Conservation (phyloP, 352 stramenopile species). For the Phytopythium ostracodes region DNA sequence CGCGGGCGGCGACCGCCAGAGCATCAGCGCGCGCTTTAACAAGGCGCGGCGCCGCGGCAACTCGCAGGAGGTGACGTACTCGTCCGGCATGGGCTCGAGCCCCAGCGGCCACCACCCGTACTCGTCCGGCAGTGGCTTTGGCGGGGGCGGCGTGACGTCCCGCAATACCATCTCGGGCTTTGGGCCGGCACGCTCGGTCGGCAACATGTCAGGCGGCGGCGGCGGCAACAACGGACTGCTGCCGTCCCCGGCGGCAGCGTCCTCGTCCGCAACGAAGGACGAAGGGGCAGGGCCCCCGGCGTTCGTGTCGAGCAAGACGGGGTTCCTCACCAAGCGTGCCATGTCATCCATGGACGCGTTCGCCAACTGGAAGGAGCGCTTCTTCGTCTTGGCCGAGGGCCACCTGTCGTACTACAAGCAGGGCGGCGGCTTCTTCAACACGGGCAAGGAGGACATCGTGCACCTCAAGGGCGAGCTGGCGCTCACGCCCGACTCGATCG, state of each 20-base stretch:
- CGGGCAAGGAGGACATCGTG: constrained; percentile 81
- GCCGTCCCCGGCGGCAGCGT: constrained; percentile 16
- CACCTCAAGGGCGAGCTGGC: constrained; percentile 82
- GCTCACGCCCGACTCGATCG: constrained; percentile 73
- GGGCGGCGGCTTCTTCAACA: constrained; percentile 82
- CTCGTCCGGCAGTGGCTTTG: constrained; percentile 29
- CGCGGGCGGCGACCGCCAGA: constrained; percentile 27
- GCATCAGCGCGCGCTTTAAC: constrained; percentile 65
- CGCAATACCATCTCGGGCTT: constrained; percentile 60
- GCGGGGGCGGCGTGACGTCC: constrained; percentile 11
- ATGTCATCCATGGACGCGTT: constrained; percentile 88
- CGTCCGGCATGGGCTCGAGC: constrained; percentile 13
- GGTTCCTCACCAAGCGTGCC: constrained; percentile 80
- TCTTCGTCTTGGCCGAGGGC: constrained; percentile 82
- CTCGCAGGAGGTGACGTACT: constrained; percentile 33
- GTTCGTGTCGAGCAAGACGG: constrained; percentile 81
- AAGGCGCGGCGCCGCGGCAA: constrained; percentile 66
- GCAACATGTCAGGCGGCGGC: constrained; percentile 15
- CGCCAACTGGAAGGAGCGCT: constrained; percentile 86
- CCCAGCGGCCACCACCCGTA: constrained; percentile 19
- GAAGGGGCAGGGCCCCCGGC: constrained; percentile 9
- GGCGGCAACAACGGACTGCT: constrained; percentile 10
- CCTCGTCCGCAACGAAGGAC: constrained; percentile 15
- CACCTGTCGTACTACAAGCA: constrained; percentile 88
- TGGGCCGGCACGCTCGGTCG: constrained; percentile 18